A percentile compares a stretch with the other conserved stretches of the same genome.
Conservation (phyloP, 192 early-diverging fungal species). For the Backusella circina region DNA sequence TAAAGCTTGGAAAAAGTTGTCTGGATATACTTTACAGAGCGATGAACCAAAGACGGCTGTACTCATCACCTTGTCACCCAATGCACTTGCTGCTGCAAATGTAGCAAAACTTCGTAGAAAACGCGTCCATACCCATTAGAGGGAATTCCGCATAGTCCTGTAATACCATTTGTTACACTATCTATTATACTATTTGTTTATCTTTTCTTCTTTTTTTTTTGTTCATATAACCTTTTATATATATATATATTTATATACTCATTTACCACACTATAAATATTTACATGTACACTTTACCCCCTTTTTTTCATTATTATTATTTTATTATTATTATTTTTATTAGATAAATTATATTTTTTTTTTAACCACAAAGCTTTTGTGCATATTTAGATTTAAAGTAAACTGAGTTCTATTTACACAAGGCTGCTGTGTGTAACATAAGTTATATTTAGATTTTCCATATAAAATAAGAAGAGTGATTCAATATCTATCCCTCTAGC, state of each 20-base stretch:
- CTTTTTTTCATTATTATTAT: neutral
- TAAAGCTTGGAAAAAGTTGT: neutral
- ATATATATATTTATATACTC: neutral
- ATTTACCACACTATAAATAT: neutral
- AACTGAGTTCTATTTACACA: neutral
- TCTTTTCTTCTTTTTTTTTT: neutral
- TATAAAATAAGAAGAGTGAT: neutral
- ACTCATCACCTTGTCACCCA: neutral
- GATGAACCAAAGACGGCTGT: neutral
- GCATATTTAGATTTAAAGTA: neutral
- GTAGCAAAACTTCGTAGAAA: neutral
- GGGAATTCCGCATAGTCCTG: neutral
- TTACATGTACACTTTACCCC: neutral
- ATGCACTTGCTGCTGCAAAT: neutral
- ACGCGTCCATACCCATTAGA: neutral
- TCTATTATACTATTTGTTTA: neutral
- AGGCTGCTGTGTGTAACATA: neutral
- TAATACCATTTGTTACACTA: neutral
- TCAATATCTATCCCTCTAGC: too few species aligned
- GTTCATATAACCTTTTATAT: neutral
- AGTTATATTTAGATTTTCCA: neutral
- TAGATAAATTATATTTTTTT: neutral
- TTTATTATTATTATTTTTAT: neutral
- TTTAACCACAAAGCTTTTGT: neutral
- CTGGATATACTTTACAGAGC: neutral